Evolutionary conservation across 139 green algal species (phyloP).

Genomic region (Volvox africanus): DNA sequence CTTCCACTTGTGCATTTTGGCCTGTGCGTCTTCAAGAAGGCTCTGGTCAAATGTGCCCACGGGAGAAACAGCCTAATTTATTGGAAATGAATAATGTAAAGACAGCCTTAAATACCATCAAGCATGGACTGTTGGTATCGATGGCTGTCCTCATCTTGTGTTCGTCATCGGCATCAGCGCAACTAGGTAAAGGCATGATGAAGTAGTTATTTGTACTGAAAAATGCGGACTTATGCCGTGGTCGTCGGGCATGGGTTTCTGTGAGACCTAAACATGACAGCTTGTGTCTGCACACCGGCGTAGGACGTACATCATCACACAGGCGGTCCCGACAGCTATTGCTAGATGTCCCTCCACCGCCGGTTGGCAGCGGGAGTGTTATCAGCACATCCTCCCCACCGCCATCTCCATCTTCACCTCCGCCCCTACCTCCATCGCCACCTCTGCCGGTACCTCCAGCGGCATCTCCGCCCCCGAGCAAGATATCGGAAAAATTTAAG

Average conservation of each 20-base stretch:
- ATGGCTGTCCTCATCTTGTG: background rate
- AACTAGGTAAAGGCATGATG: background rate
- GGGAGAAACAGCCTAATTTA: background rate
- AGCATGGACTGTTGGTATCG: background rate
- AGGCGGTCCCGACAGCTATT: background rate
- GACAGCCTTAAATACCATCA: background rate
- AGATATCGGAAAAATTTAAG: conserved; percentile 1
- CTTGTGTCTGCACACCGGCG: background rate
- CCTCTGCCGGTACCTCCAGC: background rate
- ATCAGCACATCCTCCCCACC: too few relatives aligned
- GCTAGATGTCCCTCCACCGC: background rate
- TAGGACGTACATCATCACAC: background rate
- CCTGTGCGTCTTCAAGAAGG: too few relatives aligned
- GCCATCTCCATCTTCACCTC: too few relatives aligned
- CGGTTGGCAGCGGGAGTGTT: background rate
- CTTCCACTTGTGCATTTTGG: too few relatives aligned
- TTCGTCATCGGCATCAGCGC: background rate
- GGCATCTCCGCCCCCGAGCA: background rate
- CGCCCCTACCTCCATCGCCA: background rate
- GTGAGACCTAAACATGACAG: too few relatives aligned
- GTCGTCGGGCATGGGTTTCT: too few relatives aligned
- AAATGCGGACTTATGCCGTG: too few relatives aligned
- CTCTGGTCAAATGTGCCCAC: background rate
- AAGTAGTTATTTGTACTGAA: too few relatives aligned
- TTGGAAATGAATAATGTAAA: background rate